Percentiles rank a stretch among this genome's conserved stretches.
phyloP scores from a whole-genome alignment of 305 asterid genomes.

The Fraxinus velutina region DNA sequence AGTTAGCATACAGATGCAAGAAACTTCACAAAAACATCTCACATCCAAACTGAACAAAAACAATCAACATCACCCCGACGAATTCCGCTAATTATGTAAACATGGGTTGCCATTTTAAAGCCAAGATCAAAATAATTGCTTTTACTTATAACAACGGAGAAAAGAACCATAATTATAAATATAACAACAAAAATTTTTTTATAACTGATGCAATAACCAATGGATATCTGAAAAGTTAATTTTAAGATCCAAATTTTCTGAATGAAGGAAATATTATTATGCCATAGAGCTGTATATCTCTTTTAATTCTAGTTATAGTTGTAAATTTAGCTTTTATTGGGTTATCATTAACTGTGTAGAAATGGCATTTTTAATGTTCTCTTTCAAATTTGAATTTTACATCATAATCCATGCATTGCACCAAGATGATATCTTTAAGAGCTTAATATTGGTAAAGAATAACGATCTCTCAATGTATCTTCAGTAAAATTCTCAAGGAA shows the following conservation, averaged over 20 bases:
- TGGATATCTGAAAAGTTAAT: not conserved
- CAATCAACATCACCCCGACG: not conserved
- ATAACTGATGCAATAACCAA: not conserved
- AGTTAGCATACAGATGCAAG: constrained; percentile 8
- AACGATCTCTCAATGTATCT: not conserved
- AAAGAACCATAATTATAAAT: not conserved
- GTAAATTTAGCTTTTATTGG: not conserved
- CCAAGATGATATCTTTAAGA: not conserved
- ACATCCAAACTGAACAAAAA: constrained; percentile 7
- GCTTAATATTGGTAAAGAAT: not conserved
- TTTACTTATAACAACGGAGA: not conserved
- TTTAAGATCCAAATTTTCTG: not conserved
- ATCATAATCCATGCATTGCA: not conserved
- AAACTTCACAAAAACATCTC: not conserved
- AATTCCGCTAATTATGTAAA: not conserved
- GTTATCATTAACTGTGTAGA: not conserved
- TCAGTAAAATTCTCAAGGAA: not conserved
- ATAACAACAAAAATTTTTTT: not conserved
- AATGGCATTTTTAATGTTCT: not conserved
- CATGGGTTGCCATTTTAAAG: not conserved
- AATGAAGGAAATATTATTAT: not conserved
- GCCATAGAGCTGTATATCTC: not conserved
- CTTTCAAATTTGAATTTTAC: not conserved
- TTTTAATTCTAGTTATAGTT: not conserved
- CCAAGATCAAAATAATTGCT: not conserved